Evolutionary conservation across 2,329 filamentous ascomycete species (phyloP).

Genomic region (Trichoderma aggressivum): DNA sequence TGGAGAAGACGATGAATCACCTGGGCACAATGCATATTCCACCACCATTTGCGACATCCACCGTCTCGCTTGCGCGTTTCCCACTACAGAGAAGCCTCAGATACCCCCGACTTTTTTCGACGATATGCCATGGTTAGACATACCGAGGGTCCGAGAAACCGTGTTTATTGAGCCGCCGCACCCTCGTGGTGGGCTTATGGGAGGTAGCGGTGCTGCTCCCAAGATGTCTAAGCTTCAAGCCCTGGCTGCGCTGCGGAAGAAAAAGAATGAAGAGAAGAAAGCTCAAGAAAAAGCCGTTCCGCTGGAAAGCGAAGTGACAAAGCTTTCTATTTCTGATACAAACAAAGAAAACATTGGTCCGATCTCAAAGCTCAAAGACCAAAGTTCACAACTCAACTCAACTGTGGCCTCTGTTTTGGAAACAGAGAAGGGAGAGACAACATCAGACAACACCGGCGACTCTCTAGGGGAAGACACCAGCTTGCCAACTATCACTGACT

Average conservation of each 20-base stretch:
- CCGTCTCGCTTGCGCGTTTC: neutral
- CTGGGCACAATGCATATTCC: conserved; percentile 15
- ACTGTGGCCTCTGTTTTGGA: neutral
- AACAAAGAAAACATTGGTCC: conserved; percentile 31
- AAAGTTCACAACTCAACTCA: neutral
- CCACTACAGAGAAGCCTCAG: conserved; percentile 23
- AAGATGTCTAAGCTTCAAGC: conserved; percentile 90
- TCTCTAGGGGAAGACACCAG: neutral
- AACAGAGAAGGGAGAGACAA: neutral
- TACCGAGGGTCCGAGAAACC: conserved; percentile 63
- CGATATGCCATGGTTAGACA: conserved; percentile 80
- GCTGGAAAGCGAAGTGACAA: conserved; percentile 30
- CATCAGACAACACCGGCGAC: neutral
- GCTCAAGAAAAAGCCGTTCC: conserved; percentile 28
- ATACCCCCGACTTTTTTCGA: conserved; percentile 60
- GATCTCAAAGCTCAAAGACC: neutral
- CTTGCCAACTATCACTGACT: neutral
- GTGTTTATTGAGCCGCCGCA: conserved; percentile 57
- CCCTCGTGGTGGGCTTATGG: conserved; percentile 67
- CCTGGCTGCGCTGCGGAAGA: conserved; percentile 79
- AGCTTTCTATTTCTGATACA: conserved; percentile 31
- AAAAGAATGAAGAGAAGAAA: conserved; percentile 67
- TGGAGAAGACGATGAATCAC: conserved; percentile 33
- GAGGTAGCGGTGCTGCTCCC: conserved; percentile 63
- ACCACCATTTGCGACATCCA: neutral